Base-by-base conservation (phyloP, 805 yeast species). In the Starmerella bombicola region DNA sequence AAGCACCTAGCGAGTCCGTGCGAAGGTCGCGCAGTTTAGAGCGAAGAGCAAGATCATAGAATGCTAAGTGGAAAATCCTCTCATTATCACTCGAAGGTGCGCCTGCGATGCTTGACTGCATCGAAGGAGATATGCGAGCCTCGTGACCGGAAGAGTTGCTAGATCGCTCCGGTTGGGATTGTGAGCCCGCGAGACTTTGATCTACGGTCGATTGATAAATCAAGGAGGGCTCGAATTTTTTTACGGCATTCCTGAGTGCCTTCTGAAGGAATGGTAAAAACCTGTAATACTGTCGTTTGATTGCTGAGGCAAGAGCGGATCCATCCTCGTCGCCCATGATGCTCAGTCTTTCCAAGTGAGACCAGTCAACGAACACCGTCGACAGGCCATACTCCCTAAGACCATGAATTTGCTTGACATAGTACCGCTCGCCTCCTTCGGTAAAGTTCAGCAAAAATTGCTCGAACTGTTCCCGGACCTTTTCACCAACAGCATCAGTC, bases 381-480 rank as follows among this genome's bases (percentile, higher is more conserved):
- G 76, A 69, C 50, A 76, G 62, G 52, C 84, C 94, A 53, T 73
- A 78, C 32, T 69, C 70, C 46, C 76, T 76, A 85, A 91, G 78
- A 18, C 82, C 77, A 30, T 78, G 78, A 41, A 91, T 71, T 60
- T 84, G 95, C 8, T 80, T 76, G 40, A 86, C 55, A 56, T 88
- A 88, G 24, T 76, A 67, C 43, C 65, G 70, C 18, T 57, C 63
- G 15, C 57, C 57, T 6, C 61, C 64, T 33, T 71, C 72, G 3
- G 64, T 63, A 55, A 67, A 88, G 24, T 73, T 80, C 55, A 76
- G 80, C 41, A 88, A 62, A 55, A 88, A 88, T 49, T 70, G 74
- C 58, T 86, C 95, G 59, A 91, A 88, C 13, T 86, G 76, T 59
- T 84, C 95, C 33, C 88, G 73, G 15, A 91, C 96, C 52, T 83